Base-by-base conservation (phyloP, 495 filamentous ascomycete species). In the Neohortaea acidophila region DNA sequence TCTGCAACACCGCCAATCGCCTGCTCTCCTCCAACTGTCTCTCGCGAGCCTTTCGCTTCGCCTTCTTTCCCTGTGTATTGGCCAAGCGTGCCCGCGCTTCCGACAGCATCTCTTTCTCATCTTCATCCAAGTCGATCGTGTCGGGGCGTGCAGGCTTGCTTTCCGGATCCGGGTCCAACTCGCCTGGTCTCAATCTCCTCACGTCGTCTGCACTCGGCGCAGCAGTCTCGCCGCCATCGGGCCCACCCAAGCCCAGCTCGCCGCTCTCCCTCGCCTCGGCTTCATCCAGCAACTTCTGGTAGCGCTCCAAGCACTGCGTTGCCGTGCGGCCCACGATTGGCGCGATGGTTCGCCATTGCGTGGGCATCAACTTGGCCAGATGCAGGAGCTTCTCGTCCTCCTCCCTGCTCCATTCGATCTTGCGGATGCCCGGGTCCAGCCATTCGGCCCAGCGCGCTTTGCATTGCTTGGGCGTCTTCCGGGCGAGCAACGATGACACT, bases 71-170 rank as follows among this genome's bases (percentile, higher is more conserved):
- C 58, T 94, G 86, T 23, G 87, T 94, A 51, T 97, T 97, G 25
- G 91, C 89, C 39, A 97, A 65, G 61, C 89, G 80, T 40, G 89
- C 89, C 51, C 89, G 81, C 37, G 89, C 89, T 61, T 97, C 89
- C 57, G 85, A 94, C 49, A 97, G 63, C 89, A 96, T 96, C 56
- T 96, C 91, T 64, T 96, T 96, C 58, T 97, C 91, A 53, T 96
- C 89, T 62, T 97, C 89, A 53, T 97, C 89, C 39, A 97, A 69
- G 60, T 97, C 89, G 54, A 96, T 87, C 2, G 91, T 94, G 54
- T 97, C 89, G 28, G 89, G 91, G 21, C 84, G 72, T n/a, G 89
- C 89, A 21, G 91, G 89, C 55, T 94, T 92, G 32, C 80, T 89
- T 61, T 97, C 89, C 6, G 89, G 86, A 49, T 94, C 87, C 14